Evolutionary conservation across 164 flowering plant genomes (phyloP).

Genomic region (Echeveria elegans): DNA sequence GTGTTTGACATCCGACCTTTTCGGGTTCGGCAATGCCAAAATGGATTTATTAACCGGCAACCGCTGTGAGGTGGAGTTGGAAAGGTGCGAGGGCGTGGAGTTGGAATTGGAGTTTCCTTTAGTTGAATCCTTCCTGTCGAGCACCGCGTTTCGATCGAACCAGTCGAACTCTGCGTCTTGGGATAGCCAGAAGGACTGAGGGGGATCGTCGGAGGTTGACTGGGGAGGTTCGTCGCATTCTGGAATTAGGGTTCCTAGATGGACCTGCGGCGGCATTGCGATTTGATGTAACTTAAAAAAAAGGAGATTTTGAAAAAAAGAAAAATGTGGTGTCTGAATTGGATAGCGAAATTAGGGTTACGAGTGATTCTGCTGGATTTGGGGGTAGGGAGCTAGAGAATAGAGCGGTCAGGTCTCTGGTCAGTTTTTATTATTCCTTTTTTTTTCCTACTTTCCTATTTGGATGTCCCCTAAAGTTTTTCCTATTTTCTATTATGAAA

Average conservation of each 20-base stretch:
- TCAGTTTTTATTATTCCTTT: too few relatives aligned
- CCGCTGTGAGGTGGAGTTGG: slow-evolving; percentile 38
- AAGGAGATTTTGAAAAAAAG: too few relatives aligned
- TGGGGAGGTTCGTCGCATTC: background rate
- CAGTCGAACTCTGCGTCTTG: slow-evolving; percentile 67
- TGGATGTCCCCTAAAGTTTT: too few relatives aligned
- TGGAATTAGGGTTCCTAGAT: background rate
- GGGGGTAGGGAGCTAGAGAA: background rate
- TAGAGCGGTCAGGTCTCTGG: too few relatives aligned
- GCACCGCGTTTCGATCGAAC: slow-evolving; percentile 58
- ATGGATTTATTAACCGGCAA: slow-evolving; percentile 43
- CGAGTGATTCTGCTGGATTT: background rate
- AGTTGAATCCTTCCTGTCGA: slow-evolving; percentile 51
- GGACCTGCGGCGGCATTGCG: slow-evolving; percentile 4
- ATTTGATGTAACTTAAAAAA: too few relatives aligned
- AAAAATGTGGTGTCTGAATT: background rate
- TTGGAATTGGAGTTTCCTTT: slow-evolving; percentile 29
- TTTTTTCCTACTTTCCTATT: too few relatives aligned
- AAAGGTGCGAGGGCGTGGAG: slow-evolving; percentile 18
- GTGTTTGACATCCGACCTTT: slow-evolving; percentile 24
- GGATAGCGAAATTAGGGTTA: background rate
- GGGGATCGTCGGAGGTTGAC: slow-evolving; percentile 38
- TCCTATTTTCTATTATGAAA: too few relatives aligned
- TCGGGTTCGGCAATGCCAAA: slow-evolving; percentile 57
- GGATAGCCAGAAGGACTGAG: slow-evolving; percentile 72